Evolutionary conservation across 2,329 filamentous ascomycete species (phyloP), one percentile per base, ranked within the genome.

Genomic region (Botrytis tulipae): DNA sequence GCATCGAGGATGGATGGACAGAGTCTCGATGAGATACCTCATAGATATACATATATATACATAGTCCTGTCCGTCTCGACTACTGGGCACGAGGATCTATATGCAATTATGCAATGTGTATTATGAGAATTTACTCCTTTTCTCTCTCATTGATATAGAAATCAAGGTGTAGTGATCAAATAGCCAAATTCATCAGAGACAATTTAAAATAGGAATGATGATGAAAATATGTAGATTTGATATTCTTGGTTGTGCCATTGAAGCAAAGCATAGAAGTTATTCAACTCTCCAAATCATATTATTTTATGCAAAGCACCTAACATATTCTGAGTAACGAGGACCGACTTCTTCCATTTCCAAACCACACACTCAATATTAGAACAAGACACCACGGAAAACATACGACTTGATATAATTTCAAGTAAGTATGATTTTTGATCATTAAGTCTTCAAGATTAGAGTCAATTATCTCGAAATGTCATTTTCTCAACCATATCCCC

Each of bases 361-460:
- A 57, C 51, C 71, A 73, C 65, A 73, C 71, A 70, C 63, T 46
- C 46, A 73, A 70, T 70, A 40, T 14, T 48, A 70, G 72, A 75
- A 67, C 68, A 72, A 67, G 74, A 77, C 66, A 65, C 72, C 40
- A 51, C 40, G 59, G 62, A 59, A 73, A 57, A 57, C 51, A 73
- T 70, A 71, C 69, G 73, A 74, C 62, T 68, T 62, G 73, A 74
- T 73, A 76, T n/a, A 32, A 57, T 57, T 42, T 68, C 66, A 57
- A 71, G 78, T 80, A 72, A 77, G 78, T 77, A 44, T 73, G 51
- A 63, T 74, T 74, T 75, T 42, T 61, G 73, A 76, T 71, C 46
- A 54, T 71, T 59, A 51, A 70, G 40, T 59, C 63, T 40, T 74
- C 46, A 60, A 40, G 65, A 57, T 75, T 75, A 74, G 60, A 67